Conservation (phyloP, 371 early-diverging fungal genomes). For the Mucor sp. region DNA sequence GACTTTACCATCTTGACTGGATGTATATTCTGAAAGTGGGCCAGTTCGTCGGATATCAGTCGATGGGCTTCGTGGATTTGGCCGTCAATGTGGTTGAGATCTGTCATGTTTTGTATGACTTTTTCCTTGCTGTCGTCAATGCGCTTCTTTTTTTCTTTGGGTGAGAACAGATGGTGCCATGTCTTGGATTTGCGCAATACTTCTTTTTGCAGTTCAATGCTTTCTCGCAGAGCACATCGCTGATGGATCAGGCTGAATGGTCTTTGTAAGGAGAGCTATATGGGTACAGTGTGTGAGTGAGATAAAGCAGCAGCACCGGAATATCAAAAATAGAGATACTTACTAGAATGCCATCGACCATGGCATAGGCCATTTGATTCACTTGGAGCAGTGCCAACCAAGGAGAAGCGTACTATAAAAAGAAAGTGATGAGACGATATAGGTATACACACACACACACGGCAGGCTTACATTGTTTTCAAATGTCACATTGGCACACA, state of each 20-base stretch:
- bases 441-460: not conserved
- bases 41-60: constrained; percentile 49
- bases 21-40: constrained; percentile 43
- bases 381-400: constrained; percentile 19
- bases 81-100: constrained; percentile 34
- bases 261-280: constrained; percentile 39
- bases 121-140: constrained; percentile 32
- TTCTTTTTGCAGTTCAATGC: constrained; percentile 41
- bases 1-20: constrained; percentile 26
- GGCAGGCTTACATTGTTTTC: constrained; percentile 9
- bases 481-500: constrained; percentile 20
- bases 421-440: not conserved
- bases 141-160: constrained; percentile 28
- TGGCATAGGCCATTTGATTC: constrained; percentile 22
- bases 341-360: constrained; percentile 44
- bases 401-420: constrained; percentile 10
- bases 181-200: constrained; percentile 24
- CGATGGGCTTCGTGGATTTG: constrained; percentile 47
- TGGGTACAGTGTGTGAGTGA: too few species aligned
- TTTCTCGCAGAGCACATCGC: constrained; percentile 17
- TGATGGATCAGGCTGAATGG: constrained; percentile 33
- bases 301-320: not conserved
- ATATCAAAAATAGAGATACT: not conserved
- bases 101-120: constrained; percentile 39
- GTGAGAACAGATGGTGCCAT: constrained; percentile 41